Evolutionary conservation across 2,329 filamentous ascomycete species (phyloP), one percentile per base, ranked within the genome.

Genomic region (Chaetomiaceae sp.): DNA sequence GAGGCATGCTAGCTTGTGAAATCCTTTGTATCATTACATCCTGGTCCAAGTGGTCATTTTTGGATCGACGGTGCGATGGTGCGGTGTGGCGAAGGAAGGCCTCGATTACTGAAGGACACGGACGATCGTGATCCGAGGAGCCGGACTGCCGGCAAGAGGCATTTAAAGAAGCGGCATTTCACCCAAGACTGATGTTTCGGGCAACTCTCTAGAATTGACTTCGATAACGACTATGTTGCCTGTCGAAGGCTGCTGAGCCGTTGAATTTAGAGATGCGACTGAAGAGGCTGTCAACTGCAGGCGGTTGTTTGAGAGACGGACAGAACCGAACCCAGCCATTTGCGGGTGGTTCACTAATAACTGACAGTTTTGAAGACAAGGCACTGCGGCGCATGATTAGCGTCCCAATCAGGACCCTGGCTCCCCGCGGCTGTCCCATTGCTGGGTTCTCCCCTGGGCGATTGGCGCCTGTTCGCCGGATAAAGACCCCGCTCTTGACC

Each of bases 401-500:
- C 41, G 44, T 43, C 42, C 52, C 47, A 56, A 53, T 53, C 46
- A 37, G 45, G n/a, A 34, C 55, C 44, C 42, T 34, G 25, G 41
- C 32, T 20, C 45, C 47, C 43, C 53, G 47, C 41, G 30, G 10
- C 13, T 13, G 40, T 52, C 48, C 56, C 56, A 48, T 47, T 48
- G 14, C 48, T 37, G 51, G 41, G 41, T 40, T 16, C 41, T 49
- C 42, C 23, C 36, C 46, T 32, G 23, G 23, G 37, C 42, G 23
- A 58, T 60, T 54, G 51, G 58, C 53, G 48, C 49, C 50, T 51
- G 32, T 46, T 52, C 47, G 48, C 51, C 54, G 56, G 56, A 18
- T 50, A 55, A 49, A 58, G 54, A 56, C 58, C 58, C 58, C 56
- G 54, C 56, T n/a, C 52, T 40, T 46, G 36, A 52, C 52, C 51